Evolutionary conservation across 1,139 yeast species (phyloP), one percentile per base, ranked within the genome.

Genomic region (Saccharomycopsis phalli): DNA sequence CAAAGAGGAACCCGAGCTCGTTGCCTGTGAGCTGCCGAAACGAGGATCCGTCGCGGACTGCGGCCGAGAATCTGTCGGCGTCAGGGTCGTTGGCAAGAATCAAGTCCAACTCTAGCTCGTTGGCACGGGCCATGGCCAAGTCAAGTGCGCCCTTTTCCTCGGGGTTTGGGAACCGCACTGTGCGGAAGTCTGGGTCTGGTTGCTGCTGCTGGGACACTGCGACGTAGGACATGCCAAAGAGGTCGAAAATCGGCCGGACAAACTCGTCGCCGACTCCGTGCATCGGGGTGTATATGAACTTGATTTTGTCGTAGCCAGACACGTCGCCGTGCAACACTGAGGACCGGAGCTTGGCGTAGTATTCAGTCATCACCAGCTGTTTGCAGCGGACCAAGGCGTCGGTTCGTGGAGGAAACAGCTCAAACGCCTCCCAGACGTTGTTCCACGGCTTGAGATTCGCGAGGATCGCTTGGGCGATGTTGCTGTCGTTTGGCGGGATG

Each of bases 31-130:
- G 61, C 57, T 88, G 96, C 37, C 60, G 63, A 94, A 95, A 88
- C 17, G 55, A 44, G 2, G 68, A 71, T 1, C 48, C 44, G 4
- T 55, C 51, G 38, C 60, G 62, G 40, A 76, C 76, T 2, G 91
- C 78, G 4, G 76, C 82, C 33, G 86, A 77, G 57, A 88, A 88
- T 46, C 98, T 66, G 58, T 91, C 98, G 1, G 97, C 98, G 60
- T 91, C 97, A 0, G 98, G 97, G 54, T 91, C 98, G 56, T 81
- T 88, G 2, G 96, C 95, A 4, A 91, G 52, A 2, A 88, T 91
- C 33, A 87, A 57, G 4, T 62, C 56, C 25, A 71, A 57, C 0
- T 65, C 69, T 14, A 54, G 49, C 1, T 52, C 53, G 14, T 70
- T 66, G 0, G 86, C 91, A n/a, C 70, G 66, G 1, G 87, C 91